Evolutionary conservation across 768 basidiomycete genomes (phyloP).

Genomic region (Psilocybe cyanescens): DNA sequence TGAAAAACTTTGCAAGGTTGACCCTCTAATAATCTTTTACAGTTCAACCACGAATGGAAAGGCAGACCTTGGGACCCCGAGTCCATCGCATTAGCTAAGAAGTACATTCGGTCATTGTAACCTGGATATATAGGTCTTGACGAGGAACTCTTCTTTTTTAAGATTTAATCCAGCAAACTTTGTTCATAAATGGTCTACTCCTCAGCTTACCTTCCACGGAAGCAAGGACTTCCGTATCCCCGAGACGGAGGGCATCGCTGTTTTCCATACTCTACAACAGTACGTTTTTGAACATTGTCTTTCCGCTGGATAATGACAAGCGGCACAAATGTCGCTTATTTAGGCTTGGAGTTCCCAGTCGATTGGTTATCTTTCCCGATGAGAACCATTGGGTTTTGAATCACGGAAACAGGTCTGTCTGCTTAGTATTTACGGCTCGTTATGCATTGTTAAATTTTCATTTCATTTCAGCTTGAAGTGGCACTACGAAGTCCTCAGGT

Average conservation of each 20-base stretch:
- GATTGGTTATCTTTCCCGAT: slow-evolving; percentile 83
- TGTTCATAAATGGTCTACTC: slow-evolving; percentile 85
- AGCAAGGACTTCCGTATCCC: slow-evolving; percentile 89
- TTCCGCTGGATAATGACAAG: not conserved
- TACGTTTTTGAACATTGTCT: slow-evolving; percentile 37
- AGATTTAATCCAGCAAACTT: slow-evolving; percentile 83
- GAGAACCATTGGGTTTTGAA: slow-evolving; percentile 94
- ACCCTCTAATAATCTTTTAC: not conserved
- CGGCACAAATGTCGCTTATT: not conserved
- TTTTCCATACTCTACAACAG: slow-evolving; percentile 88
- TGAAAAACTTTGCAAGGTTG: not conserved
- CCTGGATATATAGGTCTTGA: not conserved
- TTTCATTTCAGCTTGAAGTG: slow-evolving; percentile 71
- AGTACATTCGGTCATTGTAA: slow-evolving; percentile 41
- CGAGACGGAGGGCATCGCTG: slow-evolving; percentile 82
- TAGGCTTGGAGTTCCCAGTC: slow-evolving; percentile 73
- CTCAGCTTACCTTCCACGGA: slow-evolving; percentile 83
- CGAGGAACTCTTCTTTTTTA: not conserved
- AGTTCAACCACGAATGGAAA: slow-evolving; percentile 91
- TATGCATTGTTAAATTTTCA: not conserved
- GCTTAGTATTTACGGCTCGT: not conserved
- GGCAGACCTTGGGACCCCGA: slow-evolving; percentile 78
- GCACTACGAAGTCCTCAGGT: slow-evolving; percentile 93
- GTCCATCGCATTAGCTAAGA: slow-evolving; percentile 54
- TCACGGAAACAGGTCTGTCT: slow-evolving; percentile 69